phyloP scores from a whole-genome alignment of 2,329 filamentous ascomycete genomes.

The Penicillium glabrum region DNA sequence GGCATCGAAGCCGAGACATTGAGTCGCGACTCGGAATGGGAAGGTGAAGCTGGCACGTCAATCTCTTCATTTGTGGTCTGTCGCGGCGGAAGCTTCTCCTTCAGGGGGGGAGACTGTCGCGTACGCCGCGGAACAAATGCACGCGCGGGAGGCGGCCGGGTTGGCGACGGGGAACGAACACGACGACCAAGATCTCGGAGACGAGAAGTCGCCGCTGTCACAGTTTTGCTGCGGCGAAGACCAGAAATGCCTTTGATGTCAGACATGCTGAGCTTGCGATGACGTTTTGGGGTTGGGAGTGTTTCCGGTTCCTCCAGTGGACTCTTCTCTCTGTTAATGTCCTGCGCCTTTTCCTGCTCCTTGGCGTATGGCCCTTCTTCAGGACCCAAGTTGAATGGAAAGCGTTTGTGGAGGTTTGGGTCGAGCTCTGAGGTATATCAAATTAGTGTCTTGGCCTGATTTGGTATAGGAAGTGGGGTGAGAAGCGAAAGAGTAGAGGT shows the following conservation, averaged over 20 bases:
- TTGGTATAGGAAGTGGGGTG: not conserved
- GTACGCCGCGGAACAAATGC: not conserved
- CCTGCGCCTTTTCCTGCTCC: not conserved
- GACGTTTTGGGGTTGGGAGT: conserved; percentile 1
- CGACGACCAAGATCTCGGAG: conserved; percentile 4
- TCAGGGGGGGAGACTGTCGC: not conserved
- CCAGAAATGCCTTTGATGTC: not conserved
- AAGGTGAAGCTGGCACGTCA: not conserved
- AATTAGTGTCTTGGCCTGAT: not conserved
- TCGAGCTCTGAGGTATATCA: conserved; percentile 11
- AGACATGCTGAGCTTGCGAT: conserved; percentile 8
- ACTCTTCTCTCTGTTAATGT: not conserved
- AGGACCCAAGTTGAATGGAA: conserved; percentile 25
- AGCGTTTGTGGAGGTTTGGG: conserved; percentile 20
- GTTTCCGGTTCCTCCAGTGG: not conserved
- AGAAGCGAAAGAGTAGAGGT: not conserved
- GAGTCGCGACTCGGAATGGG: not conserved
- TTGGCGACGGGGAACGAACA: conserved; percentile 4
- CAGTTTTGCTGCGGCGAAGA: conserved; percentile 4
- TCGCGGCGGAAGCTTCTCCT: not conserved
- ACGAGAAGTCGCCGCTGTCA: conserved; percentile 1
- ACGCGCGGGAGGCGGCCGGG: not conserved
- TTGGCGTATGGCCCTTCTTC: conserved; percentile 5
- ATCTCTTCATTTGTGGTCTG: not conserved
- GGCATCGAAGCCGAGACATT: not conserved